Evolutionary conservation across 2,329 filamentous ascomycete genomes (phyloP).

Genomic region (Trichoderma asperellum): DNA sequence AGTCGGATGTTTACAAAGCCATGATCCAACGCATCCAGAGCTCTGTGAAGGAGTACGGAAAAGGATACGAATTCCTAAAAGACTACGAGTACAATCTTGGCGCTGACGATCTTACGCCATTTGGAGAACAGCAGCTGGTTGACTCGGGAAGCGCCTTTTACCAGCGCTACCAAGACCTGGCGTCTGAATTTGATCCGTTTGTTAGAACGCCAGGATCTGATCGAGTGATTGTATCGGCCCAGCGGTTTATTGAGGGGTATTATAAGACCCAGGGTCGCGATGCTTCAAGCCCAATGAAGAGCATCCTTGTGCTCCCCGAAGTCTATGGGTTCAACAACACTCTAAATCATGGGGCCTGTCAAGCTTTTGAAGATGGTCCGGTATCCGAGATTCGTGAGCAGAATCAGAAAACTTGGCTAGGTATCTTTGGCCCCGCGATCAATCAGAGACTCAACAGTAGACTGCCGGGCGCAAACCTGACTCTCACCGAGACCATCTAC

Average conservation of each 20-base stretch:
- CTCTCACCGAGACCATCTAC: slow-evolving; percentile 63
- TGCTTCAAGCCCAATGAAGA: slow-evolving; percentile 52
- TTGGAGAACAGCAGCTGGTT: slow-evolving; percentile 70
- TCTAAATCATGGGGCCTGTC: slow-evolving; percentile 74
- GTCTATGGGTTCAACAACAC: slow-evolving; percentile 73
- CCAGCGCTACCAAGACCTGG: slow-evolving; percentile 68
- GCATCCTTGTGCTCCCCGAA: slow-evolving; percentile 73
- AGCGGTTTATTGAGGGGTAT: slow-evolving; percentile 77
- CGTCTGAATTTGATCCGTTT: slow-evolving; percentile 64
- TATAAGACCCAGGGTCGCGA: slow-evolving; percentile 50
- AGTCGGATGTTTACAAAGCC: slow-evolving; percentile 65
- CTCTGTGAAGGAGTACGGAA: slow-evolving; percentile 59
- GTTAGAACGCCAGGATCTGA: slow-evolving; percentile 70
- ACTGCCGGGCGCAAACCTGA: slow-evolving; percentile 69
- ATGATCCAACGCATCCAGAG: slow-evolving; percentile 69
- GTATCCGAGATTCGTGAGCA: slow-evolving; percentile 51
- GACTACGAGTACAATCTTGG: slow-evolving; percentile 73
- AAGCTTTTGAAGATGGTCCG: slow-evolving; percentile 66
- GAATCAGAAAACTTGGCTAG: slow-evolving; percentile 62
- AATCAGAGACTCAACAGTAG: slow-evolving; percentile 69
- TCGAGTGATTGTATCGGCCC: slow-evolving; percentile 74
- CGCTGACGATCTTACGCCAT: slow-evolving; percentile 67
- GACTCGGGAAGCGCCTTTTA: slow-evolving; percentile 79
- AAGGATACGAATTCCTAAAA: slow-evolving; percentile 70
- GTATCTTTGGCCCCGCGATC: slow-evolving; percentile 69